Evolutionary conservation across 1,284 basidiomycete species (phyloP).

Genomic region (Malassezia slooffiae): DNA sequence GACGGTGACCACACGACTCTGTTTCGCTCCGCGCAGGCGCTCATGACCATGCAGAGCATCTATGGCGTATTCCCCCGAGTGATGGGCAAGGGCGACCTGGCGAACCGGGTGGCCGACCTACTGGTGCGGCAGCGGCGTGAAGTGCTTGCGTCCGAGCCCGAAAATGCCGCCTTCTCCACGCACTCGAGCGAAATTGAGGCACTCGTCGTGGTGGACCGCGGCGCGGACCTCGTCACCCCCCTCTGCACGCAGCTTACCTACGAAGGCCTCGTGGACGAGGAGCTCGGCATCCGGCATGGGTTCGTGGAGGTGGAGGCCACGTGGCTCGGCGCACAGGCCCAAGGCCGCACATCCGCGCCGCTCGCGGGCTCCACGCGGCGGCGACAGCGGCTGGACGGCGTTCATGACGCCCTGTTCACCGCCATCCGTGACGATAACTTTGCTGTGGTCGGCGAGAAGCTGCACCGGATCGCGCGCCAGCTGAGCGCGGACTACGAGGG

Average conservation of each 20-base stretch:
- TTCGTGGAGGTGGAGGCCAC: constrained; percentile 82
- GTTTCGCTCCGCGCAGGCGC: constrained; percentile 75
- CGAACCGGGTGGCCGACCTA: constrained; percentile 61
- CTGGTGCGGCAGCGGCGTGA: constrained; percentile 56
- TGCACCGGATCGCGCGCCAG: constrained; percentile 70
- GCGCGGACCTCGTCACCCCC: constrained; percentile 90
- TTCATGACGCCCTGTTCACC: constrained; percentile 68
- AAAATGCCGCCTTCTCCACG: constrained; percentile 25
- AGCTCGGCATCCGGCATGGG: constrained; percentile 76
- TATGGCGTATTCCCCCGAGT: constrained; percentile 86
- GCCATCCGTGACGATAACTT: constrained; percentile 88
- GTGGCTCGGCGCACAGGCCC: constrained; percentile 49
- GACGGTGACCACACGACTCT: constrained; percentile 86
- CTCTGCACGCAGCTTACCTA: constrained; percentile 93
- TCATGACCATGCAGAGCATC: constrained; percentile 71
- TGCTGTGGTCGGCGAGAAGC: constrained; percentile 70
- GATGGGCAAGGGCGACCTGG: constrained; percentile 82
- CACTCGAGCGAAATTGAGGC: constrained; percentile 59
- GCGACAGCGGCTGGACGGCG: constrained; percentile 64
- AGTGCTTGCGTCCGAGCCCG: constrained; percentile 42
- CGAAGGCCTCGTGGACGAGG: constrained; percentile 89
- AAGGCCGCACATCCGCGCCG: constrained; percentile 14
- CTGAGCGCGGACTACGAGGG: constrained; percentile 84
- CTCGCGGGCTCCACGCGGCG: constrained; percentile 49
- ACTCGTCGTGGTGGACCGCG: constrained; percentile 77